Base-by-base conservation (phyloP, 2,329 filamentous ascomycete species). In the Achaetomium macrosporum region DNA sequence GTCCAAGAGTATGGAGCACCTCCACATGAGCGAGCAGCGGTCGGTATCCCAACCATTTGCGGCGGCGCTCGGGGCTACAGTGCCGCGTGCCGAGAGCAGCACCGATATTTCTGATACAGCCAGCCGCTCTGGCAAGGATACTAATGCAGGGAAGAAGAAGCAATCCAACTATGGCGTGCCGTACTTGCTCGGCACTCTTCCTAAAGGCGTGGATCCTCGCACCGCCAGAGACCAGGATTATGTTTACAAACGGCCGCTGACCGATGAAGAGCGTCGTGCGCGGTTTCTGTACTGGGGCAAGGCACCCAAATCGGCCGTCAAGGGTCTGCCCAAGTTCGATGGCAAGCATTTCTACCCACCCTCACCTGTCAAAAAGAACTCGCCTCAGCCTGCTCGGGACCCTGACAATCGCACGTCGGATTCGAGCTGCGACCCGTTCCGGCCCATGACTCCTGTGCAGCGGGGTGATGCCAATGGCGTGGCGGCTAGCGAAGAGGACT, bases 311-410 rank as follows among this genome's bases (percentile, higher is more conserved):
- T 73, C 75, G 57, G 71, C 73, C 12, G 71, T 76, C 45, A 72
- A 69, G 33, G 78, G 79, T 2, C 68, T 84, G 39, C 81, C 82
- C 33, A 84, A 81, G 64, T 85, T 82, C 59, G 81, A 85, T 58
- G 81, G 82, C 20, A 83, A 81, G 63, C 75, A 84, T 63, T 84
- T 84, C 59, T 84, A 83, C 56, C 78, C 76, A 30, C 69, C 78
- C 3, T 83, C 81, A 0, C 78, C 79, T 1, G 64, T 66, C 56
- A 79, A 77, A 62, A 61, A 66, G 33, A 35, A 33, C 31, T 31
- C 47, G 16, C 29, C 31, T 35, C 50, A 44, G 3, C 39, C 48
- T 30, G 35, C 36, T 6, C n/a, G 19, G 12, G 44, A 48, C 10
- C 19, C 40, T 11, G 50, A 57, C 29, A 42, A 33, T 19, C 58